Conservation (phyloP, 2,329 filamentous ascomycete species). For the Geosmithia putterillii region DNA sequence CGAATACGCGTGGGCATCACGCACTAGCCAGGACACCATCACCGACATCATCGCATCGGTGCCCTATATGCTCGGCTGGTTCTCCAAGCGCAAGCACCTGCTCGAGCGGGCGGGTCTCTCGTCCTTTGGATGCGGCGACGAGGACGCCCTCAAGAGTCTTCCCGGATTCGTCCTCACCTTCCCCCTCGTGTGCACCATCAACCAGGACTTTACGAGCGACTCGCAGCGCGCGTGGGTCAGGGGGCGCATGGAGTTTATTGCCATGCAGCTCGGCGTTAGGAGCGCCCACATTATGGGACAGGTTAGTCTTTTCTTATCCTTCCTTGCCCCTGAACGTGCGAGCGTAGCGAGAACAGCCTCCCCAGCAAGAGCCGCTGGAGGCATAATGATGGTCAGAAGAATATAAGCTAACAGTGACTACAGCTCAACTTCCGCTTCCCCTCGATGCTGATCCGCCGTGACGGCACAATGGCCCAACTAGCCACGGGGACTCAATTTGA, state of each 20-base stretch:
- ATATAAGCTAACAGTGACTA: background rate
- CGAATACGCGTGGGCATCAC: slow-evolving; percentile 43
- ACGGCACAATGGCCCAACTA: slow-evolving; percentile 33
- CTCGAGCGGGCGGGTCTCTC: slow-evolving; percentile 25
- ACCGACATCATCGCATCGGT: slow-evolving; percentile 47
- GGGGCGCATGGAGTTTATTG: slow-evolving; percentile 41
- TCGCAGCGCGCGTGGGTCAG: slow-evolving; percentile 42
- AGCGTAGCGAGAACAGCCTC: too few species aligned
- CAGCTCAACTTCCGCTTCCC: slow-evolving; percentile 47
- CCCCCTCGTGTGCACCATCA: slow-evolving; percentile 40
- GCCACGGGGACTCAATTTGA: slow-evolving; percentile 29
- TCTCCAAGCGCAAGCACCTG: slow-evolving; percentile 29
- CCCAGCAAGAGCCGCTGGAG: too few species aligned
- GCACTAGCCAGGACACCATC: slow-evolving; percentile 38
- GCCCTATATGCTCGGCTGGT: slow-evolving; percentile 51
- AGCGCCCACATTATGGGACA: slow-evolving; percentile 43
- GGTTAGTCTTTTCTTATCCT: slow-evolving; percentile 22
- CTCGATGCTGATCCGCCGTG: slow-evolving; percentile 47
- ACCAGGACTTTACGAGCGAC: slow-evolving; percentile 47
- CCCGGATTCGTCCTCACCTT: slow-evolving; percentile 48
- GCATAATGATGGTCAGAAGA: background rate
- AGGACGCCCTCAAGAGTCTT: slow-evolving; percentile 37
- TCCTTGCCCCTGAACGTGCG: background rate
- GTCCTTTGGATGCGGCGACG: slow-evolving; percentile 35
- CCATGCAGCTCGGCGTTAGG: slow-evolving; percentile 41